phyloP scores from a whole-genome alignment of 306 rosid genomes.

The Inga leiocalycina region DNA sequence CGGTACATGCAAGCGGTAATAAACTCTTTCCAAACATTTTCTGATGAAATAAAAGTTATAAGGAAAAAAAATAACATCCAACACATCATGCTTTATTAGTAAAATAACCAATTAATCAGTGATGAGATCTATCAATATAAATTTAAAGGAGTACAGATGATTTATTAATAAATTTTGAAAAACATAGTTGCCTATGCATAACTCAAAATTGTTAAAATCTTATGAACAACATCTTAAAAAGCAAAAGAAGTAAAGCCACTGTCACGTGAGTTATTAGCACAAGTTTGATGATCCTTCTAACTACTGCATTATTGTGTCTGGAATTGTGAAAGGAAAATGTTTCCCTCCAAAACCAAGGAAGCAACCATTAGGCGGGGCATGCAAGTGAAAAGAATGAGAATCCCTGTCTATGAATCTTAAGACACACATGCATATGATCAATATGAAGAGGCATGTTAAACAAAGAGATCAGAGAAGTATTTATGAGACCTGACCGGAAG shows the following conservation, averaged over 20 bases:
- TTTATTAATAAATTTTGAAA: background rate
- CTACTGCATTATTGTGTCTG: background rate
- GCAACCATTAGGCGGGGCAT: background rate
- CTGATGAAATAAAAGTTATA: background rate
- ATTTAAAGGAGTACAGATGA: background rate
- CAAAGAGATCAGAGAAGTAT: background rate
- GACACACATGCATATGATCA: slow-evolving; percentile 7
- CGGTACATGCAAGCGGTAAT: background rate
- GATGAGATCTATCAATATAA: background rate
- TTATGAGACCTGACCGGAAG: slow-evolving; percentile 4
- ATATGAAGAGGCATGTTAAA: slow-evolving; percentile 7
- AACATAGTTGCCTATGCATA: background rate
- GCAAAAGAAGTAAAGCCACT: background rate
- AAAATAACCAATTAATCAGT: background rate
- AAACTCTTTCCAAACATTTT: background rate
- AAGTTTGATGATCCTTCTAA: background rate
- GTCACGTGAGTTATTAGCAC: background rate
- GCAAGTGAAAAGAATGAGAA: background rate
- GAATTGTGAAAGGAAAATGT: background rate
- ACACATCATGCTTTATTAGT: background rate
- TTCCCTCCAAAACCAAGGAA: background rate
- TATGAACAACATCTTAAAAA: background rate
- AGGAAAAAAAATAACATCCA: too few species aligned
- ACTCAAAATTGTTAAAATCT: background rate
- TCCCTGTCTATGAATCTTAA: background rate